Evolutionary conservation across 768 basidiomycete genomes (phyloP), one percentile per base, ranked within the genome.

Genomic region (Lentinula guzmanii): DNA sequence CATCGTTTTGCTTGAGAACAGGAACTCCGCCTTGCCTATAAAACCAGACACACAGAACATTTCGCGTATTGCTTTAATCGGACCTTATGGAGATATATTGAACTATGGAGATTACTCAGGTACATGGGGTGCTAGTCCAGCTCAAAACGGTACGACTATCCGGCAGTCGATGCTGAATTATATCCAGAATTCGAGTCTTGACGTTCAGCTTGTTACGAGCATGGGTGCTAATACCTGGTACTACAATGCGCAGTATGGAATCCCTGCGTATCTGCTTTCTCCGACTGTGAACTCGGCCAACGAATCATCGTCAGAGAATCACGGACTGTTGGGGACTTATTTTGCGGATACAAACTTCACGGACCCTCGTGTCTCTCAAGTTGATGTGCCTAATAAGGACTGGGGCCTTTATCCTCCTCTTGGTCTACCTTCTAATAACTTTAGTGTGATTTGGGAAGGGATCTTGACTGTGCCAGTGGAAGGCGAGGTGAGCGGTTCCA

Each of bases 41-140:
- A 33, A 65, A 33, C 65, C 65, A 31, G 7, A 28, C 0, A 2
- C 35, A 10, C 63, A 64, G 11, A 59, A 59, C 10, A 62, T 66
- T n/a, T 37, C 48, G 1, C 68, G 61, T 5, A 65, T 70, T 42
- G 69, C 69, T 0, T 60, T 70, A 33, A 64, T 70, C 24, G 69
- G 69, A 3, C 69, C 69, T 1, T 70, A 65, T 62, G 46, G 63
- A 43, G 69, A 70, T 33, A 62, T 62, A 5, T 58, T 68, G 45
- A 67, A 70, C 61, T 70, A 66, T 57, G 69, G 69, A n/a, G 69
- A 68, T 53, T 70, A 70, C 48, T 65, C 69, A 5, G 69, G 69
- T 13, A 63, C 63, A 11, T 70, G 69, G 69, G 69, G 69, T 4
- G 58, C 52, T 34, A 65, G 64, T 52, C 69, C 69, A 13, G 65